Percentiles rank a stretch among this genome's conserved stretches.
These are phyloP conservation scores for Aspergillus hortae DNA, from an alignment of 2,329 filamentous ascomycete genomes.

Conservation along the genomic window DNA sequence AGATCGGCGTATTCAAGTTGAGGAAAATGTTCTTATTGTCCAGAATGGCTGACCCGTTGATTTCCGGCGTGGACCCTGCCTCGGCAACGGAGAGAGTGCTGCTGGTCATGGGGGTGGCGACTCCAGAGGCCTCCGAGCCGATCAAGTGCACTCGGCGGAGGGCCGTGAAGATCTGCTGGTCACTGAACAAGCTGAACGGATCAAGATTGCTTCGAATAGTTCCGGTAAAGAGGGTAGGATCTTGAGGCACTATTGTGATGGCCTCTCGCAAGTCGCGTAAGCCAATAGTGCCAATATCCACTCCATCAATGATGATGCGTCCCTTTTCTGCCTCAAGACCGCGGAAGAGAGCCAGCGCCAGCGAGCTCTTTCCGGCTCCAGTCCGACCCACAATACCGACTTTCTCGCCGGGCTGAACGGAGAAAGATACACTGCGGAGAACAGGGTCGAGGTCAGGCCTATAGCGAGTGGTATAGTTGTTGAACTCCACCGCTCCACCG, in stretches of 20 bases:
- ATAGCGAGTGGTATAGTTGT: slow-evolving; percentile 85
- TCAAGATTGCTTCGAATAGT: slow-evolving; percentile 91
- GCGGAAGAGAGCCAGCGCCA: slow-evolving; percentile 89
- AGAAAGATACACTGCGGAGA: slow-evolving; percentile 77
- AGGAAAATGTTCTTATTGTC: slow-evolving; percentile 95
- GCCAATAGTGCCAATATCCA: slow-evolving; percentile 88
- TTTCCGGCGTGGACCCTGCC: slow-evolving; percentile 13
- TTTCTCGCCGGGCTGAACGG: slow-evolving; percentile 81
- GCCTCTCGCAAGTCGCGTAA: slow-evolving; percentile 89
- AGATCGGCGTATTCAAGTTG: slow-evolving; percentile 76
- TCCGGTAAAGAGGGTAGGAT: slow-evolving; percentile 85
- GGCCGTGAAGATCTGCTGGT: slow-evolving; percentile 84
- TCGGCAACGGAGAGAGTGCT: slow-evolving; percentile 24
- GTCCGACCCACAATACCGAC: slow-evolving; percentile 95
- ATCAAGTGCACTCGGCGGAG: slow-evolving; percentile 88
- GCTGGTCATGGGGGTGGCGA: slow-evolving; percentile 31
- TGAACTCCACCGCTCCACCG: slow-evolving; percentile 81
- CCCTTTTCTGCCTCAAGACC: slow-evolving; percentile 87
- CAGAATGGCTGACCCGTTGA: slow-evolving; percentile 24
- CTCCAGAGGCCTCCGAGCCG: slow-evolving; percentile 33
- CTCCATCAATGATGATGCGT: slow-evolving; percentile 81
- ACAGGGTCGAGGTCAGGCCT: slow-evolving; percentile 83
- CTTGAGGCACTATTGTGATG: slow-evolving; percentile 96
- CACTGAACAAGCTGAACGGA: slow-evolving; percentile 82
- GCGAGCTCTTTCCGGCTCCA: slow-evolving; percentile 92